These are phyloP conservation scores for Holtermanniella nyarrowii DNA, from an alignment of 768 basidiomycete species.

Conservation along the genomic window DNA sequence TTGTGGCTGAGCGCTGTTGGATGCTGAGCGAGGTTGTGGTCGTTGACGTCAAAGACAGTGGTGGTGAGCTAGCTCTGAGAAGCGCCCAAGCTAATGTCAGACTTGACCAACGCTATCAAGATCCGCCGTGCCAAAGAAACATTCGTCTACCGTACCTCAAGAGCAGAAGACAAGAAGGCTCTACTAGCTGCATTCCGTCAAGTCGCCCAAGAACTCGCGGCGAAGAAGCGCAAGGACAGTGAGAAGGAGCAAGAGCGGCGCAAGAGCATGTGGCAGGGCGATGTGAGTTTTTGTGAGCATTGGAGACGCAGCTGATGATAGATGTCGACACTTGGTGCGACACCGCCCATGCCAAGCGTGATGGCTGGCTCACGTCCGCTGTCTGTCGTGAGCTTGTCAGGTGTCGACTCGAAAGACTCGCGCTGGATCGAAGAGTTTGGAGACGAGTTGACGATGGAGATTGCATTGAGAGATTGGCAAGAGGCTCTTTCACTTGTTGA, in stretches of 20 bases:
- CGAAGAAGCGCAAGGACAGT: conserved; percentile 81
- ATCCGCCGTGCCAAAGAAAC: conserved; percentile 86
- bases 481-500: conserved; percentile 76
- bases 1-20: conserved; percentile 92
- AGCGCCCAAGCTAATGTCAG: conserved; percentile 37
- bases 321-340: conserved; percentile 26
- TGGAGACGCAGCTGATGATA: conserved; percentile 1
- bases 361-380: conserved; percentile 42
- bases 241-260: conserved; percentile 85
- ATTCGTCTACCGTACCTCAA: conserved; percentile 82
- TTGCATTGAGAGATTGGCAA: conserved; percentile 79
- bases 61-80: conserved; percentile 50
- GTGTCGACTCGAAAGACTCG: conserved; percentile 54
- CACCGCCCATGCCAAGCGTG: conserved; percentile 64
- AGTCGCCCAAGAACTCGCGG: conserved; percentile 80
- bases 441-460: conserved; percentile 82
- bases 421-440: conserved; percentile 86
- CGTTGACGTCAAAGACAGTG: conserved; percentile 88
- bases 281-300: conserved; percentile 26
- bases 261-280: conserved; percentile 49
- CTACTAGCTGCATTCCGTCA: conserved; percentile 77
- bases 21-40: conserved; percentile 86
- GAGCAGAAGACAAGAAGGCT: conserved; percentile 69
- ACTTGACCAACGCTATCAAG: conserved; percentile 92
- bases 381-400: conserved; percentile 54